Conservation (phyloP, 371 early-diverging fungal genomes). For the Rhizomucor pusillus region DNA sequence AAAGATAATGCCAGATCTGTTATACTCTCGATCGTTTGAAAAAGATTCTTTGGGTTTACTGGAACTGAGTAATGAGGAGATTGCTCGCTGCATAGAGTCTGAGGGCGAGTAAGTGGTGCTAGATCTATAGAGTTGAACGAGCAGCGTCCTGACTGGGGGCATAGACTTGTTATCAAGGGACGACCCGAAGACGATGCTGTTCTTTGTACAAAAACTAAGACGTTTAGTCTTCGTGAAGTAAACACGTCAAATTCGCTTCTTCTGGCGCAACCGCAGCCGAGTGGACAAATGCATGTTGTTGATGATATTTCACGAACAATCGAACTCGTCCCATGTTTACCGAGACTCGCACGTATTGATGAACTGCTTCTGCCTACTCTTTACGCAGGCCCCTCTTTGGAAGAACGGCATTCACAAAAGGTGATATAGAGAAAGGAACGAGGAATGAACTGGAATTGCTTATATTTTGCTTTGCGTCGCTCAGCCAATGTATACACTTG, state of each 20-base stretch:
- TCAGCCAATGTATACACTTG: slow-evolving; percentile 27
- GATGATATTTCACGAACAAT: slow-evolving; percentile 39
- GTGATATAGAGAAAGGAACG: slow-evolving; percentile 9
- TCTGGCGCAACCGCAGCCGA: slow-evolving; percentile 4
- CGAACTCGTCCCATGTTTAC: slow-evolving; percentile 43
- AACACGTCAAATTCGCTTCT: slow-evolving; percentile 57
- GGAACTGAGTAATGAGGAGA: slow-evolving; percentile 21
- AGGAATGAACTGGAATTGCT: background rate
- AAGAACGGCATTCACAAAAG: slow-evolving; percentile 24
- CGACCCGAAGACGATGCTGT: slow-evolving; percentile 55
- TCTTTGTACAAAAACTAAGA: slow-evolving; percentile 47
- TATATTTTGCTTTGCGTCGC: background rate
- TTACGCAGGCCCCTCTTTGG: slow-evolving; percentile 36
- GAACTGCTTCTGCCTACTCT: slow-evolving; percentile 22
- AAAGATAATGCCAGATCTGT: slow-evolving; percentile 23
- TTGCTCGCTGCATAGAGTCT: slow-evolving; percentile 23
- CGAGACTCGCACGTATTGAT: slow-evolving; percentile 38
- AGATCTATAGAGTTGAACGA: background rate
- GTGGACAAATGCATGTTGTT: slow-evolving; percentile 13
- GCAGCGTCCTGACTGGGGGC: background rate
- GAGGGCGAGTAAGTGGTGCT: slow-evolving; percentile 17
- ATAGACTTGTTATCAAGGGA: slow-evolving; percentile 45
- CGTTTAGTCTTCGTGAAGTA: slow-evolving; percentile 48
- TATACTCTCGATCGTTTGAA: slow-evolving; percentile 22
- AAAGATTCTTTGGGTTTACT: slow-evolving; percentile 22